phyloP scores from a whole-genome alignment of 371 early-diverging fungal genomes.

The Mucor lusitanicus region DNA sequence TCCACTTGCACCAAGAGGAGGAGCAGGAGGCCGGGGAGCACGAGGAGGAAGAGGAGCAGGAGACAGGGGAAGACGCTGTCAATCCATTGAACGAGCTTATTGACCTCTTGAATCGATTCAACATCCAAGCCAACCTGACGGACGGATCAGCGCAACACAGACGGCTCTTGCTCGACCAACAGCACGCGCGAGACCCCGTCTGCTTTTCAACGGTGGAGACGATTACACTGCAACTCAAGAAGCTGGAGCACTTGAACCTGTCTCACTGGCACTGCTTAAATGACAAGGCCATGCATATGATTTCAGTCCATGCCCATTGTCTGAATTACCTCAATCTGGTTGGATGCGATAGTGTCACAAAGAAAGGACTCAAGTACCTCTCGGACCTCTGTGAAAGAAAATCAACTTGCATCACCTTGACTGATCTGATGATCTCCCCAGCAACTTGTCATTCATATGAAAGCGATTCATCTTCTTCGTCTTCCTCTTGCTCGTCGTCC shows the following conservation, averaged over 20 bases:
- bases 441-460: constrained; percentile 5
- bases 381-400: constrained; percentile 25
- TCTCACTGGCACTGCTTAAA: constrained; percentile 29
- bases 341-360: constrained; percentile 28
- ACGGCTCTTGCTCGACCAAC: constrained; percentile 6
- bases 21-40: not conserved
- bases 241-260: constrained; percentile 25
- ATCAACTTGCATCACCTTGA: constrained; percentile 26
- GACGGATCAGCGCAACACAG: constrained; percentile 16
- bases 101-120: constrained; percentile 16
- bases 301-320: constrained; percentile 19
- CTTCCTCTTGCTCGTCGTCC: not conserved
- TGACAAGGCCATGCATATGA: constrained; percentile 17
- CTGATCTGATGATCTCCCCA: constrained; percentile 19
- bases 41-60: not conserved
- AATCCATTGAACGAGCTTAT: constrained; percentile 25
- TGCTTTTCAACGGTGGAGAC: constrained; percentile 20
- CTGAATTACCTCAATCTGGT: constrained; percentile 22
- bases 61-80: not conserved
- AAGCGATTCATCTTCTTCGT: not conserved
- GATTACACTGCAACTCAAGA: constrained; percentile 15
- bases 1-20: constrained; percentile 1
- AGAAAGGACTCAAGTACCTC: constrained; percentile 20
- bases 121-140: constrained; percentile 19
- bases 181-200: constrained; percentile 14